Evolutionary conservation across 345 rosid genomes (phyloP).

Genomic region (Lumnitzera littorea): DNA sequence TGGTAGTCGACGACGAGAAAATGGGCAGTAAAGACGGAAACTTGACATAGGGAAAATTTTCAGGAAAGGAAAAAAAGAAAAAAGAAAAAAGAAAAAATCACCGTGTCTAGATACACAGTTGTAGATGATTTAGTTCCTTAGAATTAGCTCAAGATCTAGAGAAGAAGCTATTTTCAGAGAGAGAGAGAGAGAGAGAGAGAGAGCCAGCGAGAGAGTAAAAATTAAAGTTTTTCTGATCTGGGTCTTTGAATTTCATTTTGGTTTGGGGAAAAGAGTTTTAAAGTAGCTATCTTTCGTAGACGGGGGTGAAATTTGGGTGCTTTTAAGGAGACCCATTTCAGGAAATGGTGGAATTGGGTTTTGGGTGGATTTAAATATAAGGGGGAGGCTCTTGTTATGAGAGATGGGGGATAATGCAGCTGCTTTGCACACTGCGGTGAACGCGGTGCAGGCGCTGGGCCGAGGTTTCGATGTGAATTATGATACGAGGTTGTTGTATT

Average conservation of each 20-base stretch:
- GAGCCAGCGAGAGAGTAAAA: too few relatives aligned
- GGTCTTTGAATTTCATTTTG: too few relatives aligned
- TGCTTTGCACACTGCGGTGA: constrained; percentile 47
- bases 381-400: constrained; percentile 10
- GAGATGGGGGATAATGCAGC: constrained; percentile 40
- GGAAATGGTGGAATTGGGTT: background rate
- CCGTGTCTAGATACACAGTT: too few relatives aligned
- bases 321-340: background rate
- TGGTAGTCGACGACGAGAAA: background rate
- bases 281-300: too few relatives aligned
- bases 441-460: constrained; percentile 59
- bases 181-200: too few relatives aligned
- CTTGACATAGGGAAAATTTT: background rate
- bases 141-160: too few relatives aligned
- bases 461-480: constrained; percentile 68
- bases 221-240: too few relatives aligned
- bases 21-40: background rate
- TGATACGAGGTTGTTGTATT: constrained; percentile 65
- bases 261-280: too few relatives aligned
- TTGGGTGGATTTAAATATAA: background rate
- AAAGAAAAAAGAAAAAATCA: too few relatives aligned
- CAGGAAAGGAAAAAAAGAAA: background rate
- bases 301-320: too few relatives aligned
- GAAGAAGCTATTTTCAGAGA: too few relatives aligned
- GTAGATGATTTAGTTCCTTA: too few relatives aligned